phyloP scores from a whole-genome alignment of 1,284 basidiomycete genomes.

The Puccinia polysora region DNA sequence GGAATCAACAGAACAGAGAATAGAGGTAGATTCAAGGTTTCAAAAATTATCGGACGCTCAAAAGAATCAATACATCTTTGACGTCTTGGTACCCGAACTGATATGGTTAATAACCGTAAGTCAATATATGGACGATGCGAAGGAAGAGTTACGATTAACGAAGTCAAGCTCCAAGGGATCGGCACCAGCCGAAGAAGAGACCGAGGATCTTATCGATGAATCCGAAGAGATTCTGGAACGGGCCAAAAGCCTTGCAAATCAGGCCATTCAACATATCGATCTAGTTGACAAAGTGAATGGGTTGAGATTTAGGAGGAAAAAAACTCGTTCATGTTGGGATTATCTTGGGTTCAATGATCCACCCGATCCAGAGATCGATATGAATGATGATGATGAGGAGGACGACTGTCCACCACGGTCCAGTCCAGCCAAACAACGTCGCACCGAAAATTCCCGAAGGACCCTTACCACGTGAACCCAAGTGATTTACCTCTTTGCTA shows the following conservation, averaged over 20 bases:
- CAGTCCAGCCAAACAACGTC: no score
- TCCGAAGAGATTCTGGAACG: constrained; percentile 11
- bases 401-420: no score
- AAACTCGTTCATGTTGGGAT: no score
- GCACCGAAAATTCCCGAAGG: no score
- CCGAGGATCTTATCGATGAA: neutral
- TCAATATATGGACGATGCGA: constrained; percentile 7
- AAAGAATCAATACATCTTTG: constrained; percentile 40
- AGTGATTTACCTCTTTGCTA: no score
- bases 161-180: neutral
- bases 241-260: constrained; percentile 13
- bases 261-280: constrained; percentile 16
- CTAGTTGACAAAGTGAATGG: constrained; percentile 20
- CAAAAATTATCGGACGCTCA: constrained; percentile 13
- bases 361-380: no score
- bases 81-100: constrained; percentile 33
- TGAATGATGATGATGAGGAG: no score
- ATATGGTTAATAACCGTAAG: constrained; percentile 27
- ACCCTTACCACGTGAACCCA: no score
- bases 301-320: neutral
- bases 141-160: neutral
- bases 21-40: constrained; percentile 19
- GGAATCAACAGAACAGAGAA: neutral
- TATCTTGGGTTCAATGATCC: no score
- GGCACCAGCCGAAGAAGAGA: neutral